Percentiles rank a stretch among this genome's conserved stretches.
Conservation (phyloP, 1,284 basidiomycete genomes). For the Ustilago loliicola region DNA sequence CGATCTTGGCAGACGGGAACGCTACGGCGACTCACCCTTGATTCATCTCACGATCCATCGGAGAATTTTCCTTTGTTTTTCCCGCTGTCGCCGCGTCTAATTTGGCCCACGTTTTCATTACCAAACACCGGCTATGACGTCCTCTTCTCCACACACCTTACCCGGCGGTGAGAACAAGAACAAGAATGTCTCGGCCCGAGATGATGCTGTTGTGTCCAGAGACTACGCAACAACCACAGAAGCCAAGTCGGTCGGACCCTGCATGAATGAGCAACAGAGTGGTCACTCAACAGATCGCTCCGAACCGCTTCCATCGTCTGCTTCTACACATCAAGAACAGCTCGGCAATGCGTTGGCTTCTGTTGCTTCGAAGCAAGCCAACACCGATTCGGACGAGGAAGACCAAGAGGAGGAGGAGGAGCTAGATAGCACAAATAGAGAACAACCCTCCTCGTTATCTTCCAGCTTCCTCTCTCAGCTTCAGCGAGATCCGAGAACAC, state of each 20-base stretch:
- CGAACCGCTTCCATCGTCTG: neutral
- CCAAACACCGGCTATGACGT: neutral
- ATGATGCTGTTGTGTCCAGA: neutral
- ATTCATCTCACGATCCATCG: no score
- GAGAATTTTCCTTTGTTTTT: no score
- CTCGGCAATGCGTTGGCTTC: neutral
- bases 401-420: slow-evolving; percentile 14
- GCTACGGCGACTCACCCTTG: no score
- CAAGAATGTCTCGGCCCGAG: neutral
- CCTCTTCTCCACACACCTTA: neutral
- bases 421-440: neutral
- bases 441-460: slow-evolving; percentile 25
- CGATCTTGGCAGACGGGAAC: no score
- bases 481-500: slow-evolving; percentile 20
- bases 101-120: neutral
- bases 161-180: neutral
- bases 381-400: slow-evolving; percentile 15
- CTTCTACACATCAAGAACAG: slow-evolving; percentile 4
- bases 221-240: neutral
- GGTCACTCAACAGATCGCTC: slow-evolving; percentile 2
- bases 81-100: no score
- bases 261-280: neutral
- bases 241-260: neutral
- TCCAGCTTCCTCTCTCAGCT: slow-evolving; percentile 40
- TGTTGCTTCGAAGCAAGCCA: neutral